phyloP scores from a whole-genome alignment of 345 rosid genomes.

The Eucalyptus leucophloia region DNA sequence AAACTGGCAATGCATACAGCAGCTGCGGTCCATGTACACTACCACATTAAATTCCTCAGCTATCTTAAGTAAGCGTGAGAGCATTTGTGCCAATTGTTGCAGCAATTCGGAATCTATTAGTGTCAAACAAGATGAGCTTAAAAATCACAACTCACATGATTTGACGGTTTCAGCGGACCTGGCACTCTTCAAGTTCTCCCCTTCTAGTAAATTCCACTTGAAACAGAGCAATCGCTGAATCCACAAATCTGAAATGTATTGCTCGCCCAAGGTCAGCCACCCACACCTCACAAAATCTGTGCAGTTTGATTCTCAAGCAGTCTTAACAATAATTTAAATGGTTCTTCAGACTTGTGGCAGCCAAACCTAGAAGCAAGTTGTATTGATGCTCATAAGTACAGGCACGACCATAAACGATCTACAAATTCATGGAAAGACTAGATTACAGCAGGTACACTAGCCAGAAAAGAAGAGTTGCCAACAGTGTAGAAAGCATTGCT shows the following conservation, averaged over 20 bases:
- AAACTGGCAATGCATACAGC: accelerated
- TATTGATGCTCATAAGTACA: conserved; percentile 71
- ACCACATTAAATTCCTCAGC: conserved; percentile 95
- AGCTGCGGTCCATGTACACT: conserved; percentile 36
- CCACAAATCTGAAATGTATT: conserved; percentile 50
- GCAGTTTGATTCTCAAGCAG: neutral
- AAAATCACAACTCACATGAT: neutral
- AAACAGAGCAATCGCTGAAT: conserved; percentile 87
- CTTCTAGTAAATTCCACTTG: conserved; percentile 93
- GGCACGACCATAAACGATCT: conserved; percentile 95
- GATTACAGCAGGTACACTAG: no score
- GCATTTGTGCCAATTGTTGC: conserved; percentile 98
- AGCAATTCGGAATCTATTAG: conserved; percentile 6
- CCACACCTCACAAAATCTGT: neutral
- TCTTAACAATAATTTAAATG: conserved; percentile 73
- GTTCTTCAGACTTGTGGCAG: conserved; percentile 97
- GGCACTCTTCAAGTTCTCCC: conserved; percentile 89
- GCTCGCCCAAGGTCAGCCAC: neutral
- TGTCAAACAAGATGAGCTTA: neutral
- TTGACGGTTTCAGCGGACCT: conserved; percentile 22
- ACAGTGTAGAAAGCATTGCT: no score
- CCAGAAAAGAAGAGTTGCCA: no score
- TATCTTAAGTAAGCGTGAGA: conserved; percentile 71
- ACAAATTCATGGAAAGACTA: neutral
- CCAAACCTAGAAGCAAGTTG: conserved; percentile 88